Base-by-base conservation (phyloP, 177 flowering plant species). In the Vitis hybrid region DNA sequence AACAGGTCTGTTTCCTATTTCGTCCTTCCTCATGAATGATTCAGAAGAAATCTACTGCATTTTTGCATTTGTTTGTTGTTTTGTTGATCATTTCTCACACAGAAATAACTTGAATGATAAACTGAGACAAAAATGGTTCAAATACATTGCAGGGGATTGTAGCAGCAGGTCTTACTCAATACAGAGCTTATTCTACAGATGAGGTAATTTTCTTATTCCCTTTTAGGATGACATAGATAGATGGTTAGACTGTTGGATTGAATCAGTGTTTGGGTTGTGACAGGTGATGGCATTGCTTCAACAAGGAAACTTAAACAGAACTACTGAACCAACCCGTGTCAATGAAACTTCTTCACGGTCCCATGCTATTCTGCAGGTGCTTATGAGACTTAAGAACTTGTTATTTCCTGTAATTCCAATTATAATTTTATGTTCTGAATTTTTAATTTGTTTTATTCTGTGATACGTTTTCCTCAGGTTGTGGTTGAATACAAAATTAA, bases 341-440 rank as follows among this genome's bases (percentile, higher is more conserved):
- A 94, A 94, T 78, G 98, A 94, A 82, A 92, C 98, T 12, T 92
- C 98, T 69, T 94, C 98, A 0, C 89, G 98, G 2, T 94, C 97
- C 70, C 98, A 94, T 76, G 98, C 98, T 31, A 94, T 94, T 82
- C 84, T 94, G 60, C 98, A 92, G 98, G 98, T 94, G 75, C 6
- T 49, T 73, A 11, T 12, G 7, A 15, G n/a, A 19, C 4, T 28
- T 6, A 55, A 63, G 15, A 1, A 15, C 2, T 54, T 24, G 17
- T 52, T 15, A 10, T 51, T 33, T 14, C 62, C 1, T 33, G 6
- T n/a, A 20, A 14, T 62, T 66, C 9, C 24, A 44, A 14, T 3
- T 51, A 62, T 22, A 3, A 14, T 20, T 64, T 22, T 14, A 55
- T 20, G 3, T 59, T 10, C 9, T 24, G 11, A 4, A 7, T 63